Percentiles rank a stretch among this genome's conserved stretches.
These are phyloP conservation scores for Rhytidiadelphus loreus DNA, from an alignment of 225 moss, liverwort and hornwort species.

Conservation along the genomic window DNA sequence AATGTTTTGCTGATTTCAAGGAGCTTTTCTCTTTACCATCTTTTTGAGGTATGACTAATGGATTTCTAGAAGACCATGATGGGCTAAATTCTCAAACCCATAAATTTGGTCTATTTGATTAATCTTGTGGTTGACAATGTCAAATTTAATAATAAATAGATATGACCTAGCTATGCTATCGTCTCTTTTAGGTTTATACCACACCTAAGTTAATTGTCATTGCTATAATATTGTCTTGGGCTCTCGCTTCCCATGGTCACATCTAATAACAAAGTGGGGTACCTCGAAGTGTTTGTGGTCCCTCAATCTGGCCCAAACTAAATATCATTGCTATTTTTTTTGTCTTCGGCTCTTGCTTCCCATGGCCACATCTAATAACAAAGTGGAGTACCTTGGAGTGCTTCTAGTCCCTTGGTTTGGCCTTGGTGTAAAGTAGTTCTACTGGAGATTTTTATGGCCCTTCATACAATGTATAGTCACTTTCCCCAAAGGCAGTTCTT, in stretches of 20 bases:
- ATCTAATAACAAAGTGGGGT: not conserved
- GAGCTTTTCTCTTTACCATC: not conserved
- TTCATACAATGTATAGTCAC: too few species aligned
- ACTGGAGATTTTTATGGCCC: not conserved
- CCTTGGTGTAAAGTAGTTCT: accelerated
- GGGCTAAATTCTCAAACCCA: accelerated
- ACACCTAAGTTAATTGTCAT: not conserved
- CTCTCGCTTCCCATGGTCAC: accelerated
- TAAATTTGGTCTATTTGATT: not conserved
- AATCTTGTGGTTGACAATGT: not conserved
- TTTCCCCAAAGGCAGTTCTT: too few species aligned
- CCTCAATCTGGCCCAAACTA: too few species aligned
- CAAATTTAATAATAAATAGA: not conserved
- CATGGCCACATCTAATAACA: too few species aligned
- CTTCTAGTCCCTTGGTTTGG: accelerated
- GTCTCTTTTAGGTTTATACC: accelerated
- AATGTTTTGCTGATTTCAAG: accelerated
- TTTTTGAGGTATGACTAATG: accelerated
- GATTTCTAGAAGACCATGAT: accelerated
- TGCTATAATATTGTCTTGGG: accelerated
- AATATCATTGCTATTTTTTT: too few species aligned
- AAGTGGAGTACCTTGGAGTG: accelerated
- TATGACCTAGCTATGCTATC: accelerated
- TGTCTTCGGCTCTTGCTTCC: too few species aligned
- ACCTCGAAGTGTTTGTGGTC: not conserved